phyloP scores from a whole-genome alignment of 257 asterid species.

The Nicotiana otophora region DNA sequence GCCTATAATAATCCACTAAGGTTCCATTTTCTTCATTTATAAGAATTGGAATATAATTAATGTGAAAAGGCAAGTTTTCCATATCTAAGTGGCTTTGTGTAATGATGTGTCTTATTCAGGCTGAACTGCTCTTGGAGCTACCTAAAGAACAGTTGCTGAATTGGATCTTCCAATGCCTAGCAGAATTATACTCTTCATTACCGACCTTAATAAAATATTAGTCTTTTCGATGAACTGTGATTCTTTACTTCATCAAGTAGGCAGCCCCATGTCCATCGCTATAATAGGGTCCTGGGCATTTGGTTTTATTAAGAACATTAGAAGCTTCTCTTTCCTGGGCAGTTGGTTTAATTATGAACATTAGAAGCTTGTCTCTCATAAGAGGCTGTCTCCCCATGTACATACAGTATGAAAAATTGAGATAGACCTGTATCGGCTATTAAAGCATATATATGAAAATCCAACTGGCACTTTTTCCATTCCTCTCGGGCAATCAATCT shows the following conservation, averaged over 20 bases:
- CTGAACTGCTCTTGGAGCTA: conserved; percentile 83
- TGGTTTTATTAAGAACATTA: background rate
- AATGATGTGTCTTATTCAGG: conserved; percentile 39
- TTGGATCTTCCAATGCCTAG: conserved; percentile 91
- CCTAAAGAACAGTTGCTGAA: conserved; percentile 93
- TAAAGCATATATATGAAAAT: background rate
- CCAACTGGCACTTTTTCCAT: conserved; percentile 4
- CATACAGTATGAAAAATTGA: background rate
- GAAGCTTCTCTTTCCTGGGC: background rate
- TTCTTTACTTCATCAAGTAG: background rate
- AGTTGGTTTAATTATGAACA: background rate
- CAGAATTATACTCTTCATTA: conserved; percentile 75
- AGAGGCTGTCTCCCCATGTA: background rate
- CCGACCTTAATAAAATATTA: conserved; percentile 86
- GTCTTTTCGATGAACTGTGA: conserved; percentile 10
- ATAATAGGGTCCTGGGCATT: background rate
- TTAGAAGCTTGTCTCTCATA: background rate
- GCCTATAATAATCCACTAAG: background rate
- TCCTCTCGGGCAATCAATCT: background rate
- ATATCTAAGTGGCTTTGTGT: background rate
- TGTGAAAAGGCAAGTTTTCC: conserved; percentile 1
- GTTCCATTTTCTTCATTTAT: background rate
- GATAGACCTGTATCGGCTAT: conserved; percentile 1
- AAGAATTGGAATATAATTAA: background rate
- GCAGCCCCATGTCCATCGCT: background rate